Base-by-base conservation (phyloP, 2,329 filamentous ascomycete species). In the Coniochaeta hoffmannii region DNA sequence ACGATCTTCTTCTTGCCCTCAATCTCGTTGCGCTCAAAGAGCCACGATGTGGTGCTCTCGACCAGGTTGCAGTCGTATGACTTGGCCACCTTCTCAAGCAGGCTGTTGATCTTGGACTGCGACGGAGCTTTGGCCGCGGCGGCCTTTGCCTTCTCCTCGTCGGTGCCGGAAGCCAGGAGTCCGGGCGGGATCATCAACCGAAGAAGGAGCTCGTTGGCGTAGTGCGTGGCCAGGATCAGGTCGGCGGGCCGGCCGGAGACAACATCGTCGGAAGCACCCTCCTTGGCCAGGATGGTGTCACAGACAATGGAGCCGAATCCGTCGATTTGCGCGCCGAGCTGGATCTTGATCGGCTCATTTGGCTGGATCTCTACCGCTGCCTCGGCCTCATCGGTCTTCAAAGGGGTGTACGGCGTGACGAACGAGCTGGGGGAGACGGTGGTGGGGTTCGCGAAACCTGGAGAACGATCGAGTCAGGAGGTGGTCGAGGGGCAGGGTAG, bases 1-100 rank as follows among this genome's bases (percentile, higher is more conserved):
- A 99, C 94, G 68, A 99, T 96, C 85, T 97, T 97, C 86, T 97
- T 97, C 80, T 88, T 71, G 66, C 89, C 89, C 78, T 99, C 94
- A 61, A 99, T 97, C 74, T 99, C 94, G 74, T 97, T 96, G 71
- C 89, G 89, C 69, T 90, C 91, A 71, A 99, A 97, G 58, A 90
- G 76, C 92, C 94, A 99, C 68, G 90, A 96, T 44, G 94, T 99
- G 60, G 94, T 99, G 81, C 92, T 96, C 82, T 99, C 94, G 56
- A 99, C 90, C 26, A 97, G 77, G 71, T 87, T 95, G 80, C 89
- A 92, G 59, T 90, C 92, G 74, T 95, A 99, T 64, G 83, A 81
- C 77, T 95, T 91, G 69, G 86, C 89, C 49, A 97, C 83, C 81
- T 94, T 97, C 75, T 97, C 91, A 53, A 99, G 78, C 60, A 97